phyloP scores from a whole-genome alignment of 352 stramenopile species.

The Phytopythium ostracodes region DNA sequence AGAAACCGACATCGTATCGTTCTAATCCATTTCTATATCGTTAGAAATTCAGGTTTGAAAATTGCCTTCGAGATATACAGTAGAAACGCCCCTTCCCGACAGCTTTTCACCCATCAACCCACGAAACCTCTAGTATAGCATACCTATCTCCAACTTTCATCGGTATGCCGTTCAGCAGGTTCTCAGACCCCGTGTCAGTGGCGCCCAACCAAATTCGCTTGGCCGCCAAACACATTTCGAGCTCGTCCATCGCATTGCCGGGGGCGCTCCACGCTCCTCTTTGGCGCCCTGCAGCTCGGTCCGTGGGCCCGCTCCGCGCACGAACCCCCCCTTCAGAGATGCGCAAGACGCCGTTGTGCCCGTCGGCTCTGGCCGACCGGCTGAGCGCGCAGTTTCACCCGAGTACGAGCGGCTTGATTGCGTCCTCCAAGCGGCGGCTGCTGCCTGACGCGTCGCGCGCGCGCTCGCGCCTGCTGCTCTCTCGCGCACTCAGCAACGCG shows the following conservation, averaged over 20 bases:
- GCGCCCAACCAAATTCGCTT: constrained; percentile 2
- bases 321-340: not conserved
- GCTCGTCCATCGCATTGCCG: not conserved
- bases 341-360: constrained; percentile 31
- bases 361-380: constrained; percentile 21
- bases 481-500: constrained; percentile 41
- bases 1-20: too few species aligned
- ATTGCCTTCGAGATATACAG: too few species aligned
- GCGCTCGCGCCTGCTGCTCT: constrained; percentile 18
- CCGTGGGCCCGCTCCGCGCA: not conserved
- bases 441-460: too few species aligned
- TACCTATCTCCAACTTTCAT: not conserved
- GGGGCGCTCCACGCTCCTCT: too few species aligned
- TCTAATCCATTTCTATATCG: not conserved
- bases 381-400: not conserved
- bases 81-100: too few species aligned
- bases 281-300: not conserved
- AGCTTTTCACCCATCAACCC: not conserved
- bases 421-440: constrained; percentile 9
- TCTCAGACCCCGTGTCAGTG: not conserved
- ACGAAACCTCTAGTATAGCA: not conserved
- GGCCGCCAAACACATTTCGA: not conserved
- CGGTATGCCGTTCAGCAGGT: not conserved
- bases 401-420: not conserved
- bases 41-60: too few species aligned